Conservation (phyloP, 257 asterid genomes). For the Anisodus tanguticus region DNA sequence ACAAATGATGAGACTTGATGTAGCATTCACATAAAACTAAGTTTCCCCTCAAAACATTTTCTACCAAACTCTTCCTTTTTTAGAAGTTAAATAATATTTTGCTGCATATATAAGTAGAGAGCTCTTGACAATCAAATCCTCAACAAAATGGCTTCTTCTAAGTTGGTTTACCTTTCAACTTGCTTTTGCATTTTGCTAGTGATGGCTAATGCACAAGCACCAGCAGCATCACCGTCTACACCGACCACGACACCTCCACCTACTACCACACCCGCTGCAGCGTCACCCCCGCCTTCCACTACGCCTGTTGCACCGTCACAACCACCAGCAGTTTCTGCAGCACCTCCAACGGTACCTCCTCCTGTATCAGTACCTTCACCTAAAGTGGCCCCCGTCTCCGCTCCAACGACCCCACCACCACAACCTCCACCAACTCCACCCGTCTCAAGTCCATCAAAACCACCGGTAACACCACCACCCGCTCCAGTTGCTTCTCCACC, state of each 20-base stretch:
- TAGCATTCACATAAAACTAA: constrained; percentile 47
- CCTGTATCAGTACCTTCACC: constrained; percentile 48
- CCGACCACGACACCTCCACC: constrained; percentile 44
- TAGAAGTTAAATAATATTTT: constrained; percentile 7
- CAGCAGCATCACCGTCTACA: constrained; percentile 75
- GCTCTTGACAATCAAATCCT: constrained; percentile 41
- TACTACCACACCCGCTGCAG: constrained; percentile 40
- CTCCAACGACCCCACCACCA: constrained; percentile 62
- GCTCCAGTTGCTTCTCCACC: constrained; percentile 43
- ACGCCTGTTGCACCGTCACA: constrained; percentile 39
- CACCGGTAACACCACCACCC: constrained; percentile 49
- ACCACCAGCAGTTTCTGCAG: constrained; percentile 49
- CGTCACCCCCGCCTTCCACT: constrained; percentile 29
- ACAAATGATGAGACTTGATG: constrained; percentile 41
- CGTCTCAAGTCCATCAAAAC: constrained; percentile 56
- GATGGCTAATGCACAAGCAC: constrained; percentile 73
- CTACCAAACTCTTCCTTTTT: constrained; percentile 52
- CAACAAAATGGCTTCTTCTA: constrained; percentile 57
- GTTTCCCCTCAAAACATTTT: constrained; percentile 43
- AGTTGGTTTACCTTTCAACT: constrained; percentile 51
- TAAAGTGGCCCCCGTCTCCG: constrained; percentile 42
- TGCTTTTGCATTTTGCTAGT: constrained; percentile 58
- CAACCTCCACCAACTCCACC: constrained; percentile 60
- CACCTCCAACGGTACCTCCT: constrained; percentile 34
- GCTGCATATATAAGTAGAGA: constrained; percentile 42